These are phyloP conservation scores for Calonectria honghensis DNA, from an alignment of 2,329 filamentous ascomycete species.

Conservation along the genomic window DNA sequence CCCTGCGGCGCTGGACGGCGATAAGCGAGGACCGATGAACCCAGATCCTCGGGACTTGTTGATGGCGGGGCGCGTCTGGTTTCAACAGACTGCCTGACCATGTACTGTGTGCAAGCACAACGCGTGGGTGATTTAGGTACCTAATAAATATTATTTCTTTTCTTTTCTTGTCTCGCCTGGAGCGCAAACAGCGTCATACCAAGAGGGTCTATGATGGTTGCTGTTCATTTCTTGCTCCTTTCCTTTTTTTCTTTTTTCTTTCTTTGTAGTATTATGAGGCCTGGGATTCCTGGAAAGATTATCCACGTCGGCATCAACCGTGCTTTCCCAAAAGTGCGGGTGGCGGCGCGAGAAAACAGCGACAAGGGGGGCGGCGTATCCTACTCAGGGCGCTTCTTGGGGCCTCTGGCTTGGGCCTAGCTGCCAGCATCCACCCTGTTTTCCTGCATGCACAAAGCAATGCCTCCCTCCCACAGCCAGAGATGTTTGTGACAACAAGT, in stretches of 20 bases:
- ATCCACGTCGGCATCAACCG: neutral
- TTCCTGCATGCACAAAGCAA: slow-evolving; percentile 17
- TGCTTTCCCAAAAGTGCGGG: neutral
- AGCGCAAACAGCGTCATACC: neutral
- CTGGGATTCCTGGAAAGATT: neutral
- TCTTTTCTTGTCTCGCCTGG: slow-evolving; percentile 5
- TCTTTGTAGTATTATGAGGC: too few species aligned
- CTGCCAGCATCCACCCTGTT: slow-evolving; percentile 5
- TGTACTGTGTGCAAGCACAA: slow-evolving; percentile 5
- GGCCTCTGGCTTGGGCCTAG: neutral
- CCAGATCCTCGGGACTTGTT: slow-evolving; percentile 58
- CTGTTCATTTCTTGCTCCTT: neutral
- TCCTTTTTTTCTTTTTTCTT: neutral
- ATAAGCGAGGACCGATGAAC: slow-evolving; percentile 58
- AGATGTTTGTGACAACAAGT: slow-evolving; percentile 17
- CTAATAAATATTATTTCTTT: neutral
- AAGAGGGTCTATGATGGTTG: neutral
- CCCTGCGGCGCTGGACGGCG: slow-evolving; percentile 46
- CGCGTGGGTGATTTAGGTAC: slow-evolving; percentile 1
- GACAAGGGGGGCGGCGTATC: slow-evolving; percentile 21
- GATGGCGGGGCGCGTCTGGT: slow-evolving; percentile 24
- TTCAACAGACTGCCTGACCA: slow-evolving; percentile 24
- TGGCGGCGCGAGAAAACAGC: neutral
- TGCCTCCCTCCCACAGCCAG: slow-evolving; percentile 3
- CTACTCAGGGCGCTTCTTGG: neutral